A percentile compares a stretch with the other conserved stretches of the same genome.
phyloP scores from a whole-genome alignment of 192 early-diverging fungal genomes.

The Funneliformis mosseae region DNA sequence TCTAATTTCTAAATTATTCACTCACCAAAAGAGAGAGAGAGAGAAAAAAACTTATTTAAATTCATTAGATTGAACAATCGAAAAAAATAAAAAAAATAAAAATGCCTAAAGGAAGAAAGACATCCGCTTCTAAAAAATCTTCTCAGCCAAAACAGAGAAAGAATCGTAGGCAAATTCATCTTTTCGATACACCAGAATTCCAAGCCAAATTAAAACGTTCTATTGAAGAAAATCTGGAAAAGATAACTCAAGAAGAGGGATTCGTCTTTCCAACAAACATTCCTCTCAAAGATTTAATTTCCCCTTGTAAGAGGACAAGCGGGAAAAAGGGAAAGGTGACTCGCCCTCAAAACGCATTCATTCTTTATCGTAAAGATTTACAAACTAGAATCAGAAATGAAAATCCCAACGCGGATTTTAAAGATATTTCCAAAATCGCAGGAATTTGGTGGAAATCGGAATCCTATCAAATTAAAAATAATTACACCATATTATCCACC shows the following conservation, averaged over 20 bases:
- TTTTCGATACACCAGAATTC: not conserved
- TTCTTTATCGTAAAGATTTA: slow-evolving; percentile 30
- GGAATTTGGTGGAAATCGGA: not conserved
- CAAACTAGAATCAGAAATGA: not conserved
- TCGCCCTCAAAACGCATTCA: slow-evolving; percentile 29
- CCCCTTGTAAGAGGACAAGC: slow-evolving; percentile 30
- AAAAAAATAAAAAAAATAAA: not conserved
- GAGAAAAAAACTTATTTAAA: no score
- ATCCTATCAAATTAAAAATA: slow-evolving; percentile 14
- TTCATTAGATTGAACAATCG: not conserved
- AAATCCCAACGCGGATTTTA: slow-evolving; percentile 1
- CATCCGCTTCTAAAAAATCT: not conserved
- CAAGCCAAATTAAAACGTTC: not conserved
- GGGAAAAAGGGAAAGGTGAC: not conserved
- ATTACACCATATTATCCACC: slow-evolving; percentile 1
- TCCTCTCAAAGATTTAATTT: not conserved
- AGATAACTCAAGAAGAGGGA: not conserved
- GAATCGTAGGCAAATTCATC: not conserved
- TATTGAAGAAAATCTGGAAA: not conserved
- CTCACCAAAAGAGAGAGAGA: no score
- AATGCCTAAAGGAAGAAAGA: not conserved
- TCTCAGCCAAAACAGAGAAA: not conserved
- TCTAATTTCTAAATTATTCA: not conserved
- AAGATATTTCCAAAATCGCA: slow-evolving; percentile 24
- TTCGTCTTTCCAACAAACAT: not conserved